Percentiles rank a stretch among this genome's conserved stretches.
Conservation (phyloP, 805 yeast genomes). For the Myxozyma sirexii region DNA sequence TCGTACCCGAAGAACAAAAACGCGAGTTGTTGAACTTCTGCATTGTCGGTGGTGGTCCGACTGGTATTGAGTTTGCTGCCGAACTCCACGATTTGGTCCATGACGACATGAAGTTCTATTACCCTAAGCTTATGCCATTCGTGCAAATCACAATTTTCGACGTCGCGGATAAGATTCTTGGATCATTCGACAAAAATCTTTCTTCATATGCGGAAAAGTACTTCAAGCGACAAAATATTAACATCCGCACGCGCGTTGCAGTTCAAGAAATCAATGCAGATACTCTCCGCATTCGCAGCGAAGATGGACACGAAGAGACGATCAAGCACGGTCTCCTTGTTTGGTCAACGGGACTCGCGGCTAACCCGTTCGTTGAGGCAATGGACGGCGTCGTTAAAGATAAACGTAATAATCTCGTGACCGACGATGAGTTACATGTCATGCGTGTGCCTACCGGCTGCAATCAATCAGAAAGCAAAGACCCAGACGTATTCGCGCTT, state of each 20-base stretch:
- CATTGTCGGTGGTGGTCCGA: conserved; percentile 75
- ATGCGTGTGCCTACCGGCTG: conserved; percentile 51
- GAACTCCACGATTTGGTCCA: conserved; percentile 66
- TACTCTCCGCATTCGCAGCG: conserved; percentile 59
- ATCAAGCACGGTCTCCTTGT: conserved; percentile 65
- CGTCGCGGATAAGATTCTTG: conserved; percentile 65
- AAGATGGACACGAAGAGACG: conserved; percentile 47
- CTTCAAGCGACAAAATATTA: conserved; percentile 62
- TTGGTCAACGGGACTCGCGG: conserved; percentile 78
- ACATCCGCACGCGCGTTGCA: conserved; percentile 62
- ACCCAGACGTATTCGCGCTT: conserved; percentile 63
- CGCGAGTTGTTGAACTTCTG: conserved; percentile 63
- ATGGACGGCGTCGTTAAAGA: conserved; percentile 56
- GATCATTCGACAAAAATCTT: conserved; percentile 66
- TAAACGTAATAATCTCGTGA: conserved; percentile 56
- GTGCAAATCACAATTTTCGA: conserved; percentile 72
- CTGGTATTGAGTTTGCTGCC: conserved; percentile 74
- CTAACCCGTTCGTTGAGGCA: conserved; percentile 59
- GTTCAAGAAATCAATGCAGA: conserved; percentile 60
- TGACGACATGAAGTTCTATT: conserved; percentile 60
- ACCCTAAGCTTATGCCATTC: conserved; percentile 63
- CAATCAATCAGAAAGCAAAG: conserved; percentile 4
- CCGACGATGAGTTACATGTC: conserved; percentile 62
- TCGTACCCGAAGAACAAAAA: conserved; percentile 63
- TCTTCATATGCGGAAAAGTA: conserved; percentile 65